A percentile compares a stretch with the other conserved stretches of the same genome.
These are phyloP conservation scores for Ogataea kodamae DNA, from an alignment of 805 yeast genomes.

Conservation along the genomic window DNA sequence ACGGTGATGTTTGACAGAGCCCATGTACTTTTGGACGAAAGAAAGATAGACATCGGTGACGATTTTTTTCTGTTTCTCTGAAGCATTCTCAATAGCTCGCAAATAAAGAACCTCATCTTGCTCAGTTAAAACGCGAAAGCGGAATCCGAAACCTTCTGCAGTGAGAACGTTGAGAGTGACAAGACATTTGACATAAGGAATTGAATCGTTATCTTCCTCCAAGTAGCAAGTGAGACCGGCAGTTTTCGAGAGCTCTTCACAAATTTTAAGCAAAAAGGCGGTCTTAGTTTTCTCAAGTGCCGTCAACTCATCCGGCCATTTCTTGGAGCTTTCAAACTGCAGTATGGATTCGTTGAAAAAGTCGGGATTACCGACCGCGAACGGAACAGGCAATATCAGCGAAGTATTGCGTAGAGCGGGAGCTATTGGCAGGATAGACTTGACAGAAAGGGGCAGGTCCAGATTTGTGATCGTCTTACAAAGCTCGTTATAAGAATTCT, in stretches of 20 bases:
- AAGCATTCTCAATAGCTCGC: constrained; percentile 66
- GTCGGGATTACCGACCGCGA: constrained; percentile 69
- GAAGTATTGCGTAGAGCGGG: constrained; percentile 75
- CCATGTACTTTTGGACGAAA: constrained; percentile 63
- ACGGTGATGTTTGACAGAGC: constrained; percentile 76
- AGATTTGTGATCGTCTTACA: constrained; percentile 45
- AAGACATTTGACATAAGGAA: constrained; percentile 63
- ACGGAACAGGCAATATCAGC: constrained; percentile 75
- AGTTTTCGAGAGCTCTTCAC: constrained; percentile 44
- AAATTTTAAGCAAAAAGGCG: constrained; percentile 76
- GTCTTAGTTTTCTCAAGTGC: constrained; percentile 88
- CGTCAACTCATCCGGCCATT: constrained; percentile 91
- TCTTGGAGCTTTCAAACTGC: constrained; percentile 84
- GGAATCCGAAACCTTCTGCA: constrained; percentile 89
- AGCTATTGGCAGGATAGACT: constrained; percentile 70
- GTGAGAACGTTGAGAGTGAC: constrained; percentile 63
- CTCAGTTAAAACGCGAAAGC: constrained; percentile 72
- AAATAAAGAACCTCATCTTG: constrained; percentile 74
- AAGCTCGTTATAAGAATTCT: constrained; percentile 50
- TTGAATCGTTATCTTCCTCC: constrained; percentile 57
- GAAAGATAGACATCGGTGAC: constrained; percentile 60
- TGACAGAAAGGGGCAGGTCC: constrained; percentile 67
- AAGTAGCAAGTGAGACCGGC: constrained; percentile 56
- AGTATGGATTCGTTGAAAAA: constrained; percentile 77
- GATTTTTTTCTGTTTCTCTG: constrained; percentile 54